phyloP scores from a whole-genome alignment of 805 yeast genomes.

The Candida namnaoensis region DNA sequence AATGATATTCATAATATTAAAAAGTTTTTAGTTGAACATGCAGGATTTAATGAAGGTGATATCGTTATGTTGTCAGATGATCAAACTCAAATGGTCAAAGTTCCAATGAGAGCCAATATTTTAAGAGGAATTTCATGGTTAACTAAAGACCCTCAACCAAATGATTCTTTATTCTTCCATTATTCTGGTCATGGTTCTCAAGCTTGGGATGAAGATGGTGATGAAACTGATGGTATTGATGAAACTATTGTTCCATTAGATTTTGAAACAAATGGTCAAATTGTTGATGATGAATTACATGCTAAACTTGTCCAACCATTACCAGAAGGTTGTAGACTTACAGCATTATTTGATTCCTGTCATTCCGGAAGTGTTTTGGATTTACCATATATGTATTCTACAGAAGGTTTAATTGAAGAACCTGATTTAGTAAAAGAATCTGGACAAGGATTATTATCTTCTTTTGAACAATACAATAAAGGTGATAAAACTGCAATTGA shows the following conservation, averaged over 20 bases:
- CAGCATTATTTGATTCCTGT: slow-evolving; percentile 79
- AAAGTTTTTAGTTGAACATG: slow-evolving; percentile 28
- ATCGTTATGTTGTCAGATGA: slow-evolving; percentile 58
- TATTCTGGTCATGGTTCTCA: slow-evolving; percentile 87
- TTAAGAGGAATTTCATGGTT: slow-evolving; percentile 78
- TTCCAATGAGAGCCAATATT: slow-evolving; percentile 67
- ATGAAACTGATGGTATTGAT: slow-evolving; percentile 68
- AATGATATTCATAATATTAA: slow-evolving; percentile 56
- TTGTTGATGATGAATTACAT: slow-evolving; percentile 71
- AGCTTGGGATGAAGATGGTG: slow-evolving; percentile 59
- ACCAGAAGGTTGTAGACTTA: slow-evolving; percentile 65
- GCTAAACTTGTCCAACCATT: slow-evolving; percentile 61
- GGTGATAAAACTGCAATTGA: slow-evolving; percentile 43
- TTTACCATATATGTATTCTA: slow-evolving; percentile 72
- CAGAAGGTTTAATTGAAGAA: slow-evolving; percentile 77
- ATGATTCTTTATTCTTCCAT: slow-evolving; percentile 75
- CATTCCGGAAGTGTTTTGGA: slow-evolving; percentile 82
- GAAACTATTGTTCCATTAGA: slow-evolving; percentile 71
- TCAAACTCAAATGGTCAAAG: slow-evolving; percentile 32
- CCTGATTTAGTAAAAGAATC: slow-evolving; percentile 73
- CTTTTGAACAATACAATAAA: slow-evolving; percentile 49
- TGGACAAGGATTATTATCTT: slow-evolving; percentile 54
- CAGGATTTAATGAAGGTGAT: slow-evolving; percentile 44
- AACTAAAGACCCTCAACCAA: slow-evolving; percentile 61
- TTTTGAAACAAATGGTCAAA: slow-evolving; percentile 55